Evolutionary conservation across 495 filamentous ascomycete species (phyloP).

Genomic region (Pseudomonodictys pantanalensis): DNA sequence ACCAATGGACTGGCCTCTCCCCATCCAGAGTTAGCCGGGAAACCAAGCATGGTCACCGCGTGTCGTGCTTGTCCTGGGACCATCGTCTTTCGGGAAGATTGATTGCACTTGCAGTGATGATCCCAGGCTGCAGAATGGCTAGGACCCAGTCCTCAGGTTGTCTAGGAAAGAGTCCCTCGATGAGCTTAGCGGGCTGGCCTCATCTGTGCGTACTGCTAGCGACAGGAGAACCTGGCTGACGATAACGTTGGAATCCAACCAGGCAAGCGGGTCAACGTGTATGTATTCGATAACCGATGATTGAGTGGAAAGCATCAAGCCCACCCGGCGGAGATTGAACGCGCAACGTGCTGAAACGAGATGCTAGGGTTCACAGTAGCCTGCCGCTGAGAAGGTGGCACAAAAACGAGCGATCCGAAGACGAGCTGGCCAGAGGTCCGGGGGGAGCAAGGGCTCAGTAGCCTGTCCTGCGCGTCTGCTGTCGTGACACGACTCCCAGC

Average conservation of each 20-base stretch:
- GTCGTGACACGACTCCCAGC: background rate
- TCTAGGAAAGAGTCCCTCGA: background rate
- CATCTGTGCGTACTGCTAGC: background rate
- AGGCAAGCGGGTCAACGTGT: background rate
- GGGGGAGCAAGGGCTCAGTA: background rate
- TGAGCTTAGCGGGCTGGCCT: background rate
- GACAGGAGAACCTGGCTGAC: background rate
- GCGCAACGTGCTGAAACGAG: background rate
- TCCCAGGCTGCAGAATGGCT: constrained; percentile 5
- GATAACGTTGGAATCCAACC: background rate
- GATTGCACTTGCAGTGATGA: background rate
- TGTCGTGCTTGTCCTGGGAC: constrained; percentile 3
- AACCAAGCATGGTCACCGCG: constrained; percentile 3
- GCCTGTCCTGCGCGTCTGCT: background rate
- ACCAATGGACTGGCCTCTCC: background rate
- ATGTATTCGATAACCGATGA: background rate
- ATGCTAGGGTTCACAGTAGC: background rate
- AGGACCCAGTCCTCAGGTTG: background rate
- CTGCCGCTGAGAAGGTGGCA: background rate
- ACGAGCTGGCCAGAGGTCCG: background rate
- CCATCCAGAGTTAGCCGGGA: background rate
- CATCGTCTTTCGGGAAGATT: constrained; percentile 1
- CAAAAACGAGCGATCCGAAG: background rate
- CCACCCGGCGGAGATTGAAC: constrained; percentile 6
- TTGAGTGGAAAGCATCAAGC: background rate